Evolutionary conservation across 2,329 filamentous ascomycete species (phyloP).

Genomic region (Trichothecium sympodiale): DNA sequence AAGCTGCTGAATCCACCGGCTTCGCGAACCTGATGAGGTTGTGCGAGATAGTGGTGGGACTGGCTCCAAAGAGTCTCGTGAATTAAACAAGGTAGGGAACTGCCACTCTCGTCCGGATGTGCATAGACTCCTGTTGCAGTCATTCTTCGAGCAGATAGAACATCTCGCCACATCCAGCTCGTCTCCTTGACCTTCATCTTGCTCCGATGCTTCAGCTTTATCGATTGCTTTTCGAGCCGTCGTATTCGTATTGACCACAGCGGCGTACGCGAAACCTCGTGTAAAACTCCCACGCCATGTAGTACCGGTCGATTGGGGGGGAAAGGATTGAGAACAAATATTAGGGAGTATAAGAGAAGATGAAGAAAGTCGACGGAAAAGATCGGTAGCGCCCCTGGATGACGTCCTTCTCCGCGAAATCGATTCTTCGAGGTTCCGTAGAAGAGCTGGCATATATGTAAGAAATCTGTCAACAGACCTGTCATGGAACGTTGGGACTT

Average conservation of each 20-base stretch:
- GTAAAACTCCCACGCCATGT: conserved; percentile 95
- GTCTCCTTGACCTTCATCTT: conserved; percentile 67
- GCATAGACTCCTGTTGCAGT: conserved; percentile 59
- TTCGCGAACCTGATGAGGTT: conserved; percentile 13
- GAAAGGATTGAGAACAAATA: conserved; percentile 92
- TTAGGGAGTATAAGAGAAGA: conserved; percentile 88
- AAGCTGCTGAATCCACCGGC: conserved; percentile 61
- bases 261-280: conserved; percentile 88
- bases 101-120: conserved; percentile 49
- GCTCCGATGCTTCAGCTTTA: conserved; percentile 63
- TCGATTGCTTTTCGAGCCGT: conserved; percentile 78
- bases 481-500: no score
- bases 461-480: no score
- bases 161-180: conserved; percentile 78
- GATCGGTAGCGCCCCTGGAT: no score
- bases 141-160: conserved; percentile 62
- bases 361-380: no score
- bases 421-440: no score
- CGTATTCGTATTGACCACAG: conserved; percentile 61
- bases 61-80: conserved; percentile 12
- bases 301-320: conserved; percentile 98
- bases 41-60: conserved; percentile 23
- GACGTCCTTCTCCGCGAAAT: no score
- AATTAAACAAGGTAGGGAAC: conserved; percentile 19
- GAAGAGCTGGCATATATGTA: no score